Base-by-base conservation (phyloP, 2,329 filamentous ascomycete genomes). In the Cadophora malorum region DNA sequence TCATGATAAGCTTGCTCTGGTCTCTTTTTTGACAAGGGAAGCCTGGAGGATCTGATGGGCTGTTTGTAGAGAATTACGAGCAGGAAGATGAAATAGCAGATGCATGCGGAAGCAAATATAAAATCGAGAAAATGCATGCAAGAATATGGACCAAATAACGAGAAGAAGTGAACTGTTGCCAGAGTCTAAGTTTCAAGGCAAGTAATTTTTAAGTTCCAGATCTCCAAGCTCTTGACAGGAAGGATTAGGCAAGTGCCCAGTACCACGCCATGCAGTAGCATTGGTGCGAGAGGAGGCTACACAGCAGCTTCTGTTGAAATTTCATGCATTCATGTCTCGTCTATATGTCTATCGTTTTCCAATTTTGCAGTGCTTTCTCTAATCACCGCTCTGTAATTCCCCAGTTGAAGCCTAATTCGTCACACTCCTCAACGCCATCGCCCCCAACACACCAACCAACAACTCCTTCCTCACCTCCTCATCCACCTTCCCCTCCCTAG, bases 401-500 rank as follows among this genome's bases (percentile, higher is more conserved):
- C 41, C 41, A 19, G n/a, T n/a, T n/a, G n/a, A n/a, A n/a, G n/a
- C n/a, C 14, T 28, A 77, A 69, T 76, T 76, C 19, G 70, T 73
- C 52, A 67, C 80, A 68, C 91, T 91, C 71, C 91, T 88, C 72
- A 96, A 78, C 0, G 94, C 93, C 86, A 97, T 96, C 19, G 88
- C 86, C 1, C 91, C 90, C 64, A 97, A 74, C 5, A 95, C 83
- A 52, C 92, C 83, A 64, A 86, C 83, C 76, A 96, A 92, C 53
- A 92, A 82, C 74, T 91, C 86, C 67, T 78, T 81, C 66, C 78
- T 81, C 74, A 81, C 84, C 70, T 79, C 75, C 23, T 74, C 71
- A 21, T 50, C 63, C 2, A 23, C 65, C 19, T 19, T 19, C 41
- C 41, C 16, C 10, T 19, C 41, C 14, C 41, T 1, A 16, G 1